Evolutionary conservation across 2,329 filamentous ascomycete genomes (phyloP), one percentile per base, ranked within the genome.

Genomic region (Alternaria viburni): DNA sequence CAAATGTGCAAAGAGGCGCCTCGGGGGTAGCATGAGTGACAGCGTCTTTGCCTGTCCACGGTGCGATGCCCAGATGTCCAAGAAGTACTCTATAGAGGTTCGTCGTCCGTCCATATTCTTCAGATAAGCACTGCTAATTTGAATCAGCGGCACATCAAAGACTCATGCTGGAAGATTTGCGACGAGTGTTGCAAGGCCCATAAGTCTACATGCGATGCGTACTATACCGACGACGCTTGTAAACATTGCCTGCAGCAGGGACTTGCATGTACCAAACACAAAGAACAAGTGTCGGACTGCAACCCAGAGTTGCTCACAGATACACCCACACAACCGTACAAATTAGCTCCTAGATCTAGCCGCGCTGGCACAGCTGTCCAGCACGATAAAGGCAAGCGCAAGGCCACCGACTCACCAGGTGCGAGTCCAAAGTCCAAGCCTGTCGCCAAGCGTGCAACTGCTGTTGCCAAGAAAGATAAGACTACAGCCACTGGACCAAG

Each of bases 151-250:
- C 58, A 61, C 17, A 57, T 61, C 30, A 56, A 45, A 17, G 58
- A 57, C 26, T 41, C 58, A n/a, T 61, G 58, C 8, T 71, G 69
- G 69, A 68, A 66, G 26, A 43, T 51, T 7, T 71, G 67, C 50
- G 67, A 71, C 32, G 65, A 65, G n/a, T 71, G 69, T 51, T 63
- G 54, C 32, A 51, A 56, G 15, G n/a, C 15, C 15, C 41, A 51
- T 0, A 45, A 44, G 10, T n/a, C 25, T 4, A 32, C 41, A 5
- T 71, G 69, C 19, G 61, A 71, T 44, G 66, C 58, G 7, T 10
- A 17, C 5, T 44, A 41, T 3, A 43, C 23, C 3, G 12, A 41
- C n/a, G 65, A 59, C 10, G 21, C 41, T 8, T 71, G 69, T 36
- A 54, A 57, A 11, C 41, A 45, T 28, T 71, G 69, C 36, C 41